Evolutionary conservation across 2,329 filamentous ascomycete genomes (phyloP), one percentile per base, ranked within the genome.

Genomic region (Cyanodermella asteris): DNA sequence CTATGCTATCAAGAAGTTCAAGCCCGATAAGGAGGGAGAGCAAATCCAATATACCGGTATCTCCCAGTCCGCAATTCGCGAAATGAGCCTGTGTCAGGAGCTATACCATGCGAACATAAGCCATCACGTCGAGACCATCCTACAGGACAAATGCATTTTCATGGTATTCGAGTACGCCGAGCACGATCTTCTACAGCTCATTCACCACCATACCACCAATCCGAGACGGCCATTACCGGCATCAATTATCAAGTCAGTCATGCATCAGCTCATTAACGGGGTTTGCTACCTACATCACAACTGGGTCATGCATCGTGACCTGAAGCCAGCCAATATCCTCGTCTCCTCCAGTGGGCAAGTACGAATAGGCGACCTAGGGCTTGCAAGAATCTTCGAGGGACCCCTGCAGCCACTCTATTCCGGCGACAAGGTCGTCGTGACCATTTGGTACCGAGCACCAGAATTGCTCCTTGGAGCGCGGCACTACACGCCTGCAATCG

Each of bases 91-190:
- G 1, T 97, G 87, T 51, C 87, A 78, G 18, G 87, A 97, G 45
- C 61, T 97, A 14, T 69, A 64, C 30, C 81, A 97, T 46, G 58
- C 67, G 28, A 94, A 94, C 44, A 72, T 97, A 17, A 84, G 97
- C 36, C 70, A 74, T 30, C 66, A 93, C 2, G 70, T 84, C 32
- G 87, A 97, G 50, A 94, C 91, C 40, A 91, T 97, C 40, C 61
- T 97, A 3, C 84, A 97, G 51, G 82, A 91, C 49, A 94, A 94
- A 55, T 93, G 82, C 53, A 94, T 97, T 46, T 97, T 82, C 51
- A 97, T 97, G 75, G 82, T 97, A 2, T 94, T 97, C 39, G 87
- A 94, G 48, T 97, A 91, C 47, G 87, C 87, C 36, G 87, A 97
- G 50, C 87, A 97, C 47, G 87, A 97, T 48, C 55, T 97, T 18